phyloP scores from a whole-genome alignment of 1,139 yeast species.

The Wickerhamomyces sp. region DNA sequence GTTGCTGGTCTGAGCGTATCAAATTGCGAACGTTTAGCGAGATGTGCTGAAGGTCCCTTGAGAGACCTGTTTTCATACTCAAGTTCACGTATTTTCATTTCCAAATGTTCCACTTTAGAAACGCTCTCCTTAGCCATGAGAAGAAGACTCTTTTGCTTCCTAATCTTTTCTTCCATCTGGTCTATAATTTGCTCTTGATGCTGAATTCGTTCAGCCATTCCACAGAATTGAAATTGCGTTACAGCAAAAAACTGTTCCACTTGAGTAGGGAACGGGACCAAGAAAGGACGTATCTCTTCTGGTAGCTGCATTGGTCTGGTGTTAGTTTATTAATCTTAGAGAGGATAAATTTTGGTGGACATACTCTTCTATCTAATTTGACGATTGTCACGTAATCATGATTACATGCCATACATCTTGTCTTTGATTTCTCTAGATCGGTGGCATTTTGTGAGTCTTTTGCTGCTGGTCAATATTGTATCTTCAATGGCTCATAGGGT shows the following conservation, averaged over 20 bases:
- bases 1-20: conserved; percentile 13
- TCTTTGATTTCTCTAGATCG: conserved; percentile 8
- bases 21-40: background rate
- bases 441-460: conserved; percentile 3
- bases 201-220: conserved; percentile 15
- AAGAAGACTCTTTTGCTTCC: conserved; percentile 19
- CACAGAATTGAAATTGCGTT: conserved; percentile 20
- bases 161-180: conserved; percentile 14
- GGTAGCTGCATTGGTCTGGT: conserved; percentile 10
- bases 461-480: background rate
- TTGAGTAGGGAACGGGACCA: conserved; percentile 20
- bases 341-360: background rate
- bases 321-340: background rate
- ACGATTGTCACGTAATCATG: conserved; percentile 15
- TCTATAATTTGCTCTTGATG: conserved; percentile 12
- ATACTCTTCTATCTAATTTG: conserved; percentile 11
- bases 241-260: conserved; percentile 20
- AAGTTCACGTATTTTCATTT: conserved; percentile 9
- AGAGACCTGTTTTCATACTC: conserved; percentile 11
- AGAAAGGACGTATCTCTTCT: conserved; percentile 16
- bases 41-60: background rate
- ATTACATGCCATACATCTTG: conserved; percentile 16
- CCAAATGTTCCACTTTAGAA: conserved; percentile 13
- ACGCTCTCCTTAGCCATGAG: conserved; percentile 20
- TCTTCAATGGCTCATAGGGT: background rate